These are phyloP conservation scores for Cercospora beticola DNA, from an alignment of 2,329 filamentous ascomycete species.

Conservation along the genomic window DNA sequence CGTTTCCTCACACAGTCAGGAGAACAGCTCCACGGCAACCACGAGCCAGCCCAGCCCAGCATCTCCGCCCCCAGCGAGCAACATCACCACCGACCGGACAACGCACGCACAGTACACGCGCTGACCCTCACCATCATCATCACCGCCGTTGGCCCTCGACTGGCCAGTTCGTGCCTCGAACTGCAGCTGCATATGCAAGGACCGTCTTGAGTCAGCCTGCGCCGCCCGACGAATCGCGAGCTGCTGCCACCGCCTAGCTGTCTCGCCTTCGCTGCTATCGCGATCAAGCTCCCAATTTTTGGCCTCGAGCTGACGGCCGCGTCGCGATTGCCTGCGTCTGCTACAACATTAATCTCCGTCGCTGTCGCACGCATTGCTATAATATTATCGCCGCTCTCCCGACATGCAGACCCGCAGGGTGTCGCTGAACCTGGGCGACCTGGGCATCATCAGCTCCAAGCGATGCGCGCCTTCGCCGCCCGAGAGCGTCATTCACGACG, in stretches of 20 bases:
- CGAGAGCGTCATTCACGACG: conserved; percentile 62
- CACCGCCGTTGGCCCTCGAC: background rate
- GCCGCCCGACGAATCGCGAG: conserved; percentile 18
- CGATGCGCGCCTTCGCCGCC: conserved; percentile 56
- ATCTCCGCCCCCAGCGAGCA: background rate
- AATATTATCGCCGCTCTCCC: conserved; percentile 2
- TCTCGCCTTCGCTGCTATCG: conserved; percentile 7
- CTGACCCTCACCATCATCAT: background rate
- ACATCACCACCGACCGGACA: background rate
- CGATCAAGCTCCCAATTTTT: conserved; percentile 9
- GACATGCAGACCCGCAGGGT: conserved; percentile 93
- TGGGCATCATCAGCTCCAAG: conserved; percentile 81
- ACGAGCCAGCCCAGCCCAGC: background rate
- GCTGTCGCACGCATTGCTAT: conserved; percentile 7
- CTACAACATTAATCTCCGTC: background rate
- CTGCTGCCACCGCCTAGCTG: background rate
- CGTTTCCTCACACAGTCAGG: background rate
- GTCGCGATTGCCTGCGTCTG: conserved; percentile 1
- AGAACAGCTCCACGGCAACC: background rate
- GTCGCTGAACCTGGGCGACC: conserved; percentile 85
- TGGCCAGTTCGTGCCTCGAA: conserved; percentile 13
- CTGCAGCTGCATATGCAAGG: conserved; percentile 16
- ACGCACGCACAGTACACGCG: background rate
- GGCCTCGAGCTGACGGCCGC: conserved; percentile 5
- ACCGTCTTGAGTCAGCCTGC: conserved; percentile 10